These are phyloP conservation scores for Gilbertella persicaria DNA, from an alignment of 371 early-diverging fungal genomes.

Conservation along the genomic window DNA sequence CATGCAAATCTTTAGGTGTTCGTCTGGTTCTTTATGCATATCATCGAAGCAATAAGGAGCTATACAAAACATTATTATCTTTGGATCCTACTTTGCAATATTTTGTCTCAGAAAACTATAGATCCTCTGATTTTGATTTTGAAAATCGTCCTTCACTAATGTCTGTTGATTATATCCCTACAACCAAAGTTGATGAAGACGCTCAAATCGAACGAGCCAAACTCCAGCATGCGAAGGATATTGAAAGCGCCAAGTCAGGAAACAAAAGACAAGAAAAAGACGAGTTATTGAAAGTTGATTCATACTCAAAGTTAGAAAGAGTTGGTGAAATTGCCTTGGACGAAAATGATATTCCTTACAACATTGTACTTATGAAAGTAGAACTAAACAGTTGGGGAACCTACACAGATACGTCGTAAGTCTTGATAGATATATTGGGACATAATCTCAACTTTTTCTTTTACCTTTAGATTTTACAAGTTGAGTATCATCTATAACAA, in stretches of 20 bases:
- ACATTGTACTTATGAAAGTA: slow-evolving; percentile 53
- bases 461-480: slow-evolving; percentile 52
- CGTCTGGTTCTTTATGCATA: slow-evolving; percentile 27
- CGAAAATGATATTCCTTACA: slow-evolving; percentile 36
- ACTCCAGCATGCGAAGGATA: slow-evolving; percentile 26
- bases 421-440: too few species aligned
- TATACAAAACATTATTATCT: slow-evolving; percentile 4
- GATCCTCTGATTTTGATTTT: too few species aligned
- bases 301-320: slow-evolving; percentile 36
- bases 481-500: slow-evolving; percentile 56
- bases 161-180: slow-evolving; percentile 21
- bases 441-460: neutral
- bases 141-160: too few species aligned
- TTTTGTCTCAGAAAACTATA: slow-evolving; percentile 5
- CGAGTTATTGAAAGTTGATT: slow-evolving; percentile 32
- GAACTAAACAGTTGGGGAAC: slow-evolving; percentile 30
- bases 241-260: slow-evolving; percentile 14
- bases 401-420: slow-evolving; percentile 15
- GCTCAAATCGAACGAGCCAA: slow-evolving; percentile 46
- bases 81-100: neutral
- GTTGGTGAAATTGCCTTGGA: slow-evolving; percentile 43
- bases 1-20: slow-evolving; percentile 26
- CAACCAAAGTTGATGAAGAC: slow-evolving; percentile 31
- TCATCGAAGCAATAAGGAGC: slow-evolving; percentile 8
- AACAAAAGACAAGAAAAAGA: slow-evolving; percentile 13